Evolutionary conservation across 306 rosid genomes (phyloP).

Genomic region (Geum urbanum): DNA sequence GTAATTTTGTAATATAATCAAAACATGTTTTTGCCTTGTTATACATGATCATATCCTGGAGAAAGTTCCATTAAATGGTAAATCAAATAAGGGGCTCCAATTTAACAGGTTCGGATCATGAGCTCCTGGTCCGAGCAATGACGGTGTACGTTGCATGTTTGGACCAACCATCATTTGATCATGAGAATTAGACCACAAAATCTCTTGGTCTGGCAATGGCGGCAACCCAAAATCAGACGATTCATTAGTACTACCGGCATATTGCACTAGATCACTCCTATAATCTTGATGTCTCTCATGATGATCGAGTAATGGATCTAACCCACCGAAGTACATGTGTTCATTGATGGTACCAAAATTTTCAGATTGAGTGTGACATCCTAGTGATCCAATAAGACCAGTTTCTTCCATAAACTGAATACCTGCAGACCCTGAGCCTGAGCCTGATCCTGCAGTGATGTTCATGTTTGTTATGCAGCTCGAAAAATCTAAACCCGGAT

Average conservation of each 20-base stretch:
- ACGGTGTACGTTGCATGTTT: constrained; percentile 31
- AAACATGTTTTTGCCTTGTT: constrained; percentile 8
- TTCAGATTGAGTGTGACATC: constrained; percentile 31
- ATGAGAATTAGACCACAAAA: constrained; percentile 43
- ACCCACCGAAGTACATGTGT: constrained; percentile 33
- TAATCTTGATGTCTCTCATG: constrained; percentile 21
- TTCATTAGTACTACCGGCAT: constrained; percentile 15
- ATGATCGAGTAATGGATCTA: constrained; percentile 30
- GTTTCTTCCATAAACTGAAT: constrained; percentile 29
- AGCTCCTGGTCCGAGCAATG: constrained; percentile 33
- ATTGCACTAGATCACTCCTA: constrained; percentile 22
- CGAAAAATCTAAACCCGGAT: constrained; percentile 35
- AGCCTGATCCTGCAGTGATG: constrained; percentile 16
- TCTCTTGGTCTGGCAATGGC: constrained; percentile 65
- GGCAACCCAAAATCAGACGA: constrained; percentile 49
- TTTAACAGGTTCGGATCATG: constrained; percentile 47
- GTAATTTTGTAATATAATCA: neutral
- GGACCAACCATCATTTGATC: constrained; percentile 43
- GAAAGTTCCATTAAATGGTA: constrained; percentile 52
- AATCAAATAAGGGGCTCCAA: constrained; percentile 68
- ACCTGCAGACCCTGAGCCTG: neutral
- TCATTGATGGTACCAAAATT: constrained; percentile 15
- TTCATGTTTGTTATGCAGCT: constrained; percentile 23
- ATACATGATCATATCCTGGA: constrained; percentile 33
- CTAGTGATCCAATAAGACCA: constrained; percentile 36